Percentiles rank a stretch among this genome's conserved stretches.
Evolutionary conservation across 73 alveolate genomes (phyloP).

Genomic region (Urostyla sp.): DNA sequence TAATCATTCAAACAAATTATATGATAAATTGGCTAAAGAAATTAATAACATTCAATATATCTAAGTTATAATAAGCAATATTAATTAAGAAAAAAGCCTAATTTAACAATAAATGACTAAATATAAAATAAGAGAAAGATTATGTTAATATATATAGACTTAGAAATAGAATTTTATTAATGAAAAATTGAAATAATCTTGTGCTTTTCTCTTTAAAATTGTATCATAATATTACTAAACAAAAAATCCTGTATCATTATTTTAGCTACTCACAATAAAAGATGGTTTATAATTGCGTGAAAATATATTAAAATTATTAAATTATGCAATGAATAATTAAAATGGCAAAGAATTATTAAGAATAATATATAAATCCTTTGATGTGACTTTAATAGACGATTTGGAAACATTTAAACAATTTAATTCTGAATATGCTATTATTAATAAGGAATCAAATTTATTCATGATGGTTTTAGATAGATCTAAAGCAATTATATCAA

Average conservation of each 20-base stretch:
- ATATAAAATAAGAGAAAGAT: too few species aligned
- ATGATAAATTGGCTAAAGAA: constrained; percentile 2
- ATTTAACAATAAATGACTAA: too few species aligned
- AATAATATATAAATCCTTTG: constrained; percentile 1
- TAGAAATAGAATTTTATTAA: too few species aligned
- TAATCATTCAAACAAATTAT: neutral
- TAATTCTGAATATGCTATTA: neutral
- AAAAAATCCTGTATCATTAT: neutral
- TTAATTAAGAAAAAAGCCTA: too few species aligned
- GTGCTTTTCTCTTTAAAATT: too few species aligned
- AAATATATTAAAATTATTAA: neutral
- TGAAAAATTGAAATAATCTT: too few species aligned
- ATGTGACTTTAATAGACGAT: constrained; percentile 8
- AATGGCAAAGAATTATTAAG: constrained; percentile 12
- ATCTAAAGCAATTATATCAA: neutral
- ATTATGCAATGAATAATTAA: neutral
- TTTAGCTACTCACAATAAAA: neutral
- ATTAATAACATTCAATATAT: neutral
- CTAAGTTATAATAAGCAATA: neutral
- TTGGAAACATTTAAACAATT: constrained; percentile 8
- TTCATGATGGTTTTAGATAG: neutral
- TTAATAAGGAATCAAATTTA: neutral
- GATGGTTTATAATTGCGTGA: neutral
- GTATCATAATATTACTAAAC: neutral
- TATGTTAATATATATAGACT: too few species aligned